Conservation (phyloP, 306 rosid genomes). For the Gleditsia sinensis region DNA sequence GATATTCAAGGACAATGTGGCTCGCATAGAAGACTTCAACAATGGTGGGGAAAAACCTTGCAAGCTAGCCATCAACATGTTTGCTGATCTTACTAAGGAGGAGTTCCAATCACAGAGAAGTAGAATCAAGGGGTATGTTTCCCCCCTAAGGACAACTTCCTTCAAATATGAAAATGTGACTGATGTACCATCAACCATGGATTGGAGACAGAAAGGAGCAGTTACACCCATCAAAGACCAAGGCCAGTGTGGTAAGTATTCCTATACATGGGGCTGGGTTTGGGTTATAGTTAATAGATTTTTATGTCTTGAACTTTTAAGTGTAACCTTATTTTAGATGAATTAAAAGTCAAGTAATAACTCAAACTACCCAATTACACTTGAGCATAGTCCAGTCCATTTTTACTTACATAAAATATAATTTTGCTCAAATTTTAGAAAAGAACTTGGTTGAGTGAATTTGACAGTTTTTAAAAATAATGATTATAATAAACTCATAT, state of each 20-base stretch:
- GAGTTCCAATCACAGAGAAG: constrained; percentile 33
- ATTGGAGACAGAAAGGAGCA: constrained; percentile 38
- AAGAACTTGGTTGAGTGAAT: no score
- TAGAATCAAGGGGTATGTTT: constrained; percentile 21
- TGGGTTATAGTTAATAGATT: no score
- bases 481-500: no score
- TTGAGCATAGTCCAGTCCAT: no score
- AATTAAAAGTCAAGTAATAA: no score
- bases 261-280: no score
- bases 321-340: no score
- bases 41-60: constrained; percentile 19
- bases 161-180: constrained; percentile 36
- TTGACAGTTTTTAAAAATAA: no score
- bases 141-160: neutral
- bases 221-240: constrained; percentile 40
- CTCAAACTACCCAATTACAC: no score
- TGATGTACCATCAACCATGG: neutral
- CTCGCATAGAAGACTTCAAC: constrained; percentile 2
- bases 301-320: no score
- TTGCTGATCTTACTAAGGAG: constrained; percentile 32
- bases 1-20: constrained; percentile 32
- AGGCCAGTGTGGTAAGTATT: constrained; percentile 32
- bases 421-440: no score
- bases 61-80: constrained; percentile 34
- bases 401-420: no score